These are phyloP conservation scores for Furcasterigmium furcatum DNA, from an alignment of 2,329 filamentous ascomycete genomes.

Conservation along the genomic window DNA sequence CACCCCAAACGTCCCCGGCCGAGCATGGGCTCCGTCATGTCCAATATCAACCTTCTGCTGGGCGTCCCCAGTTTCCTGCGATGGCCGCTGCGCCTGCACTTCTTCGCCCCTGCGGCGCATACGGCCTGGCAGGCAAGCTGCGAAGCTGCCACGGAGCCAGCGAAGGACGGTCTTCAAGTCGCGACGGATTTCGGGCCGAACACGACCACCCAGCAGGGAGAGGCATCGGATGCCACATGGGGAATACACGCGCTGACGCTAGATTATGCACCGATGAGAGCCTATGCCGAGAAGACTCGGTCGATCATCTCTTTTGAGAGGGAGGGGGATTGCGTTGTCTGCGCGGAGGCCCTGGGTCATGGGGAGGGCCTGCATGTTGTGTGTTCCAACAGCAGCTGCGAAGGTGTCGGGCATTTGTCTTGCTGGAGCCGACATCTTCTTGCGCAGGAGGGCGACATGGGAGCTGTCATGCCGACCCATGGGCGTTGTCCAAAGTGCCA, in stretches of 20 bases:
- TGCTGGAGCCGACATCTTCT: slow-evolving; percentile 58
- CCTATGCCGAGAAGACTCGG: slow-evolving; percentile 53
- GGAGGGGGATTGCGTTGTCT: slow-evolving; percentile 53
- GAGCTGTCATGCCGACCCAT: slow-evolving; percentile 59
- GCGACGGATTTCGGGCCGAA: slow-evolving; percentile 49
- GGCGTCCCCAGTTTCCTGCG: slow-evolving; percentile 73
- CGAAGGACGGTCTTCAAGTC: slow-evolving; percentile 49
- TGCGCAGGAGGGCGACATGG: slow-evolving; percentile 22
- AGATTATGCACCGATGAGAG: slow-evolving; percentile 51
- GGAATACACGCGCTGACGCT: slow-evolving; percentile 53
- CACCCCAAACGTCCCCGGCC: slow-evolving; percentile 54
- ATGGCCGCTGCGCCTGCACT: slow-evolving; percentile 80
- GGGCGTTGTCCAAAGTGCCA: slow-evolving; percentile 72
- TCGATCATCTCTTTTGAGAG: slow-evolving; percentile 53
- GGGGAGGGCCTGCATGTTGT: slow-evolving; percentile 52
- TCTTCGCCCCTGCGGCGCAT: slow-evolving; percentile 71
- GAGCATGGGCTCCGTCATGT: slow-evolving; percentile 66
- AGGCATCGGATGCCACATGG: slow-evolving; percentile 18
- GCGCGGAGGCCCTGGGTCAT: slow-evolving; percentile 39
- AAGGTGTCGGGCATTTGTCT: slow-evolving; percentile 55
- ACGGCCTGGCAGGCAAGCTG: slow-evolving; percentile 63
- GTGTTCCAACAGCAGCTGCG: slow-evolving; percentile 50
- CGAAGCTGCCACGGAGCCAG: slow-evolving; percentile 39
- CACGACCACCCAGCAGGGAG: neutral
- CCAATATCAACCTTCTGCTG: slow-evolving; percentile 78